Conservation (phyloP, 305 asterid genomes). For the Galium porrigens region DNA sequence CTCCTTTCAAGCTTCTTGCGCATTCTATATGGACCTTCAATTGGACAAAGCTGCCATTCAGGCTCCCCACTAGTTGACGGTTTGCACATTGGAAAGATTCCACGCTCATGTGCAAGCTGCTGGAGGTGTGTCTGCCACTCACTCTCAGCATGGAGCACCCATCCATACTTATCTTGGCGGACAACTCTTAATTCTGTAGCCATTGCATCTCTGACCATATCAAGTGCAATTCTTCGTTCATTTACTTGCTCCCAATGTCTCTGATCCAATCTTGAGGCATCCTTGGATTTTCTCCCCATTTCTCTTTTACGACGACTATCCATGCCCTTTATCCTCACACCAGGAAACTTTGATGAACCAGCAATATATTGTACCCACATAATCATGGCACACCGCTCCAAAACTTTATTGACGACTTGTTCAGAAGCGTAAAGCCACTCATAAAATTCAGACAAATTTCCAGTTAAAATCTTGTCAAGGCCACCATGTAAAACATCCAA, state of each 20-base stretch:
- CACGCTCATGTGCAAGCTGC: constrained; percentile 93
- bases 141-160: constrained; percentile 99
- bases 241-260: constrained; percentile 96
- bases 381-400: constrained; percentile 83
- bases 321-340: constrained; percentile 87
- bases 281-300: constrained; percentile 61
- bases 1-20: constrained; percentile 82
- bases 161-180: constrained; percentile 98
- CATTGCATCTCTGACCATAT: constrained; percentile 92
- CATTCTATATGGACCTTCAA: constrained; percentile 98
- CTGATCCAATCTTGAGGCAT: constrained; percentile 52
- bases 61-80: constrained; percentile 46
- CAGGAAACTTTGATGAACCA: constrained; percentile 89
- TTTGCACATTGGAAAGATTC: constrained; percentile 62
- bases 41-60: constrained; percentile 96
- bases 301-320: constrained; percentile 95
- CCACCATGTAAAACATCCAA: constrained; percentile 85
- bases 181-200: constrained; percentile 89
- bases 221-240: constrained; percentile 91
- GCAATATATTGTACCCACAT: constrained; percentile 96
- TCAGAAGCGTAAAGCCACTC: constrained; percentile 75
- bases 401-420: constrained; percentile 47
- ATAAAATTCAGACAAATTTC: constrained; percentile 54
- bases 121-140: constrained; percentile 97
- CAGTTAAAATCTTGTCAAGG: constrained; percentile 83